A percentile compares a stretch with the other conserved stretches of the same genome.
These are phyloP conservation scores for Lolium multiflorum DNA, from an alignment of 176 grass and related monocot genomes.

Conservation along the genomic window DNA sequence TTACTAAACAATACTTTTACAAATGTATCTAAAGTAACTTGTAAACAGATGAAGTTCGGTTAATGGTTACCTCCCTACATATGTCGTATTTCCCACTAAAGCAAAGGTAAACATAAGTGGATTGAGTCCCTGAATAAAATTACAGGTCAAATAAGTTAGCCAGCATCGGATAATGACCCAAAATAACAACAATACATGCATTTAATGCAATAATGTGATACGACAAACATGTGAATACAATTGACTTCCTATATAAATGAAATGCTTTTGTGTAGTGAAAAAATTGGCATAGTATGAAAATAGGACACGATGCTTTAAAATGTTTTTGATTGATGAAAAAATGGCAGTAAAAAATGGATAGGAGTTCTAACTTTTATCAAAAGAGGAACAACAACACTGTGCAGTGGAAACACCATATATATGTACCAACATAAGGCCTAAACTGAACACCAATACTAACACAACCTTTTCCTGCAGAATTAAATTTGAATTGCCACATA, in stretches of 20 bases:
- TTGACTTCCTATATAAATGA: slow-evolving; percentile 30
- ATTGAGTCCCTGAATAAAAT: slow-evolving; percentile 77
- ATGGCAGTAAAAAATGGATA: neutral
- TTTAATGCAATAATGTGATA: neutral
- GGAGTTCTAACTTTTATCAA: neutral
- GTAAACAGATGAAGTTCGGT: slow-evolving; percentile 14
- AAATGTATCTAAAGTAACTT: slow-evolving; percentile 8
- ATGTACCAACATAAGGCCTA: neutral
- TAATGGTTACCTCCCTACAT: slow-evolving; percentile 85
- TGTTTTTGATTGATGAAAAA: neutral
- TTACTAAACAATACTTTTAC: neutral
- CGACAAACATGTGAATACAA: neutral
- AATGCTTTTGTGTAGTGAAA: slow-evolving; percentile 3
- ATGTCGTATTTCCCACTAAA: slow-evolving; percentile 83
- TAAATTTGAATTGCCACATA: neutral
- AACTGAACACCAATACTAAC: slow-evolving; percentile 1
- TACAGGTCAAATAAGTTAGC: slow-evolving; percentile 45
- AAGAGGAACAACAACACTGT: neutral
- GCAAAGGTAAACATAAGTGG: slow-evolving; percentile 97
- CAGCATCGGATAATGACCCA: neutral
- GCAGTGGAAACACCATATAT: neutral
- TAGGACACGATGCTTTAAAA: neutral
- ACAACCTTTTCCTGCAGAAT: neutral
- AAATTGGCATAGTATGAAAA: neutral
- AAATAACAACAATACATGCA: neutral